Evolutionary conservation across 2,329 filamentous ascomycete species (phyloP).

Genomic region (Colletotrichum graminicola): DNA sequence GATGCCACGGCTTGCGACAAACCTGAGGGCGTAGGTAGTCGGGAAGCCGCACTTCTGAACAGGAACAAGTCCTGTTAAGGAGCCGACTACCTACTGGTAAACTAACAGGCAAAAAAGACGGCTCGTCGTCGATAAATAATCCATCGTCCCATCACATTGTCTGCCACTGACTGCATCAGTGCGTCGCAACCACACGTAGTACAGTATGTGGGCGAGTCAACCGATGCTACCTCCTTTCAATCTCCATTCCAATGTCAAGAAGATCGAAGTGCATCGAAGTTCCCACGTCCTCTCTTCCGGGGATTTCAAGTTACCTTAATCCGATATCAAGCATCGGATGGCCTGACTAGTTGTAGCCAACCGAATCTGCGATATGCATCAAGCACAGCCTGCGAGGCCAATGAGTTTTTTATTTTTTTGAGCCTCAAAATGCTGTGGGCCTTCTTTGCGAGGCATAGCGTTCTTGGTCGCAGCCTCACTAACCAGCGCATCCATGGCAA

Average conservation of each 20-base stretch:
- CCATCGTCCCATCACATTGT: background rate
- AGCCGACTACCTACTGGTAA: background rate
- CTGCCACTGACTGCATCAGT: background rate
- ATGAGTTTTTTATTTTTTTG: background rate
- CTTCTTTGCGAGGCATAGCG: background rate
- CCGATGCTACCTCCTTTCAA: background rate
- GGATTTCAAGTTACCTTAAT: background rate
- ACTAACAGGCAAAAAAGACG: background rate
- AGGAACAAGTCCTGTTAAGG: background rate
- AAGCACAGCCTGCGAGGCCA: background rate
- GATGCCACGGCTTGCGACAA: background rate
- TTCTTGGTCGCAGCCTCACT: background rate
- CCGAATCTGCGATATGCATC: slow-evolving; percentile 8
- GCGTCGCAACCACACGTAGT: background rate
- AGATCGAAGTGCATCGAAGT: background rate
- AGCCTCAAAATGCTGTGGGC: slow-evolving; percentile 7
- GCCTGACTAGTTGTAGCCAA: slow-evolving; percentile 3
- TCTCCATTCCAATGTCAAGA: background rate
- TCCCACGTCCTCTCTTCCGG: background rate
- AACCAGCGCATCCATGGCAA: slow-evolving; percentile 1
- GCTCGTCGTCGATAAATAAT: background rate
- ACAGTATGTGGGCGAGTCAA: background rate
- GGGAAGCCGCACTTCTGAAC: background rate
- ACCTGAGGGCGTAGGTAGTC: background rate
- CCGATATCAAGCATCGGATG: background rate